Base-by-base conservation (phyloP, 495 filamentous ascomycete genomes). In the Hypoxylon fuscum region DNA sequence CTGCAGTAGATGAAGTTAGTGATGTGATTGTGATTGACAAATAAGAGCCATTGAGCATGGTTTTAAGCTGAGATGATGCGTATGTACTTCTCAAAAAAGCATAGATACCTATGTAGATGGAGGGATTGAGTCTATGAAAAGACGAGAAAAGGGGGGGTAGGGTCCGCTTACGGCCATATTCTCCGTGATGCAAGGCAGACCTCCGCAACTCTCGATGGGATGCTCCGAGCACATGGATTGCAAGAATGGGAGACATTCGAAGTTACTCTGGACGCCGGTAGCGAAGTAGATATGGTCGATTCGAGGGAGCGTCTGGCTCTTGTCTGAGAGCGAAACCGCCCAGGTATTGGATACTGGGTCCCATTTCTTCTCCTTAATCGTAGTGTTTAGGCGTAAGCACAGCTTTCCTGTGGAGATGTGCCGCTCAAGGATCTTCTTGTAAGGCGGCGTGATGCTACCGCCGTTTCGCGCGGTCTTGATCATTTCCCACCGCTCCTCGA, bases 211-310 rank as follows among this genome's bases (percentile, higher is more conserved):
- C 27, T 81, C 72, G 15, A 89, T 79, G 0, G 84, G 85, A 62
- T 84, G 80, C 12, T 82, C 74, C 3, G 69, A 54, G 45, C 78
- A 75, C 68, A 88, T 79, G 0, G 76, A 70, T 35, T 77, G 74
- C 20, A 88, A 70, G 22, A 81, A 73, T 0, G 82, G 78, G 46
- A 87, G 76, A 23, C 77, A 72, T 18, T 63, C 63, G 17, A 87
- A 77, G 58, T 88, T 76, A 2, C 80, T 72, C 21, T 75, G 60
- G 23, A 83, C 76, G 2, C 86, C 86, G 0, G 86, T 88, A 15
- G 87, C 85, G 52, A 83, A 87, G 65, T 86, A 85, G 59, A 88
- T 84, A 72, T 86, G 85, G 69, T 90, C 85, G 50, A 88, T 82
- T 4, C 61, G 68, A 3, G 81, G 80, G 5, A 87, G 74, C 14